Percentiles rank a stretch among this genome's conserved stretches.
Evolutionary conservation across 73 alveolate genomes (phyloP).

Genomic region (Paramecium sexaurelia): DNA sequence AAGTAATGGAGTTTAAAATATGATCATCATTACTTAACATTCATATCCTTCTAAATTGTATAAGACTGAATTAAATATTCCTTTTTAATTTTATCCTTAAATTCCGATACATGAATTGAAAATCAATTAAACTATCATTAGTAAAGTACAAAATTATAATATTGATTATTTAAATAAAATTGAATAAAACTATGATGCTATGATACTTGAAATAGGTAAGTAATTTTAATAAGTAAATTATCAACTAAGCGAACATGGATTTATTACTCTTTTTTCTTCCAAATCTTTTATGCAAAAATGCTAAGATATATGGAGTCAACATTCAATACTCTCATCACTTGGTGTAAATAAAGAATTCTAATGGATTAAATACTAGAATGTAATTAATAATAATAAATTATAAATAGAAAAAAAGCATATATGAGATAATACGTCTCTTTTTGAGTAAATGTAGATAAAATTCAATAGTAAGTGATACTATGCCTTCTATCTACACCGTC

Average conservation of each 20-base stretch:
- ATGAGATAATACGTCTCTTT: background rate
- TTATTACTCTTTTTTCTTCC: conserved; percentile 4
- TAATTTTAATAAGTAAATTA: background rate
- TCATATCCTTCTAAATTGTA: background rate
- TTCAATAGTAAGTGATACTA: background rate
- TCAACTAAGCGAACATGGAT: background rate
- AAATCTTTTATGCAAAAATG: conserved; percentile 22
- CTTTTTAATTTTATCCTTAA: background rate
- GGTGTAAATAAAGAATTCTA: background rate
- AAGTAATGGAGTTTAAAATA: conserved; percentile 6
- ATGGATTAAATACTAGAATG: conserved; percentile 9
- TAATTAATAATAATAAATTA: background rate
- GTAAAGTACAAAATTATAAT: background rate
- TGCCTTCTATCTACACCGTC: background rate
- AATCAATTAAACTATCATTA: background rate
- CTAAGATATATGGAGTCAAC: conserved; percentile 29
- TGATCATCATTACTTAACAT: background rate
- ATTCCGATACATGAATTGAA: background rate
- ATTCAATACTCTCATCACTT: background rate
- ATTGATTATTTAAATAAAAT: background rate
- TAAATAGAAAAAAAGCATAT: background rate
- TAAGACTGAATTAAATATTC: background rate
- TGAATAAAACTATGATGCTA: background rate
- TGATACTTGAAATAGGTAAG: background rate
- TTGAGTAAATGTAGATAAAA: background rate